phyloP scores from a whole-genome alignment of 2,329 filamentous ascomycete species.

The Penicillium sp. region DNA sequence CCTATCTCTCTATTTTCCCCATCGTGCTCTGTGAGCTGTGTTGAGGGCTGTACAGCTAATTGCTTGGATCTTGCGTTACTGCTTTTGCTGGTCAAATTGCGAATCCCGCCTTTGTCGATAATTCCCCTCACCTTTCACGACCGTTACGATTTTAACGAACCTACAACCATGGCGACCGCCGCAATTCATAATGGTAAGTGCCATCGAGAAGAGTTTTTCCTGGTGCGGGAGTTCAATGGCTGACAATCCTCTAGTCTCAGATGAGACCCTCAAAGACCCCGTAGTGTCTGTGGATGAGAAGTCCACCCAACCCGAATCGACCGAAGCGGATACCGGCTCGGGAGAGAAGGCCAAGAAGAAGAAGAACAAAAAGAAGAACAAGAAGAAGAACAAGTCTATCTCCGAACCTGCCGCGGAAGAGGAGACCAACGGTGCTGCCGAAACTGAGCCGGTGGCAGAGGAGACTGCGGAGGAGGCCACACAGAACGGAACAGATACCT shows the following conservation, averaged over 20 bases:
- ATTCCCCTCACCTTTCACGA: slow-evolving; percentile 16
- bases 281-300: slow-evolving; percentile 11
- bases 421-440: background rate
- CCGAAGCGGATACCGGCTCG: slow-evolving; percentile 3
- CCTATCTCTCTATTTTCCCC: background rate
- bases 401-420: slow-evolving; percentile 3
- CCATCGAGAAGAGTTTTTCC: background rate
- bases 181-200: slow-evolving; percentile 22
- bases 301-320: slow-evolving; percentile 16
- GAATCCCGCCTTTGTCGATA: slow-evolving; percentile 10
- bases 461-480: slow-evolving; percentile 1
- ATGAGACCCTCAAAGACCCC: slow-evolving; percentile 22
- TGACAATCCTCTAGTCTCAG: slow-evolving; percentile 12
- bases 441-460: background rate
- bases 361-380: slow-evolving; percentile 21
- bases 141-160: slow-evolving; percentile 25
- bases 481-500: background rate
- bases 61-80: slow-evolving; percentile 18
- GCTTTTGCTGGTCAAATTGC: slow-evolving; percentile 30
- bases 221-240: background rate
- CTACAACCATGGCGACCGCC: slow-evolving; percentile 23
- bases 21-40: slow-evolving; percentile 20
- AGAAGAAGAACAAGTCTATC: slow-evolving; percentile 8
- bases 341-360: slow-evolving; percentile 23
- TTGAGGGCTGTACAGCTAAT: slow-evolving; percentile 20